phyloP scores from a whole-genome alignment of 371 early-diverging fungal species.

The Furculomyces boomerangus region DNA sequence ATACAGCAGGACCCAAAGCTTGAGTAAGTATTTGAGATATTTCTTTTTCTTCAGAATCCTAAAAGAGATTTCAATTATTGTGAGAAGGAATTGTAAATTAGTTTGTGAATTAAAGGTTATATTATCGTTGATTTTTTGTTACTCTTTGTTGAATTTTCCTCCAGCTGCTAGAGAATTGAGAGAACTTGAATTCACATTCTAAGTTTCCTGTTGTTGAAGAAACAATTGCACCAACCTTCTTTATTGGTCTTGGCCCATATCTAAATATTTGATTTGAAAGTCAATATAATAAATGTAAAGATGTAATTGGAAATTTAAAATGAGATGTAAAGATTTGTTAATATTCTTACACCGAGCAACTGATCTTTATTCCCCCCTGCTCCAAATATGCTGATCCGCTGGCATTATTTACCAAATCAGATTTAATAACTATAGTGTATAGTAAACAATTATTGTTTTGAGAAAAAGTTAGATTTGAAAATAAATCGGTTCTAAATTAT shows the following conservation, averaged over 20 bases:
- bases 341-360: conserved; percentile 67
- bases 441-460: conserved; percentile 2
- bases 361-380: conserved; percentile 62
- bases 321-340: not conserved
- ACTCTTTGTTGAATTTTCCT: conserved; percentile 38
- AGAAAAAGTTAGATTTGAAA: not conserved
- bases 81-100: not conserved
- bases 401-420: conserved; percentile 69
- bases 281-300: not conserved
- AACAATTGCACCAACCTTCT: conserved; percentile 15
- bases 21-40: conserved; percentile 51
- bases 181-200: conserved; percentile 76
- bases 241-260: conserved; percentile 47
- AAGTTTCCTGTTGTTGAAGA: conserved; percentile 34
- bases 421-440: conserved; percentile 39
- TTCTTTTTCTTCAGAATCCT: conserved; percentile 72
- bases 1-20: conserved; percentile 72
- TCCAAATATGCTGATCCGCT: conserved; percentile 86
- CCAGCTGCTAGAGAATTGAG: conserved; percentile 67
- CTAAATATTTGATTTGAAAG: not conserved
- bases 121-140: conserved; percentile 1
- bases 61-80: no score
- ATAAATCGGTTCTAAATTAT: not conserved
- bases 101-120: no score
- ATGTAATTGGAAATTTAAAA: not conserved